Evolutionary conservation across 1,284 basidiomycete genomes (phyloP), one percentile per base, ranked within the genome.

Genomic region (Fomitopsis pinicola): DNA sequence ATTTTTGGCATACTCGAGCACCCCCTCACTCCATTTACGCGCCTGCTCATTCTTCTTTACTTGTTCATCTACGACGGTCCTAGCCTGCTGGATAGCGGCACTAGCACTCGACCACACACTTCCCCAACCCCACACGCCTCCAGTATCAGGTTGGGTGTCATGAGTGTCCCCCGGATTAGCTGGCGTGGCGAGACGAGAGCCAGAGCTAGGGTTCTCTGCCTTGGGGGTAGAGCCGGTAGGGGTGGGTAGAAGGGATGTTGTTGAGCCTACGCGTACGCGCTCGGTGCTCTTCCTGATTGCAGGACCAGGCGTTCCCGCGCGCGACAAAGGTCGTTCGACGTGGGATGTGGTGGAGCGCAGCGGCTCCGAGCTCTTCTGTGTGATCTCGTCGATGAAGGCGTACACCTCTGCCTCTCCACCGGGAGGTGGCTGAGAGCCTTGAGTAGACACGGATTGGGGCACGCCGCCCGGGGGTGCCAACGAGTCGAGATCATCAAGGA

Each of bases 311-410:
- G 88, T 91, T 19, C 86, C 84, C 46, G 87, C 82, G 55, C 90
- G 82, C 42, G 89, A 90, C 54, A 77, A 70, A 3, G 86, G 85
- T 9, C 85, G 77, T 44, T 88, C 86, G 58, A 84, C 75, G 62
- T 82, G 80, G 22, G 81, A 73, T 35, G 82, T 75, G 33, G 85
- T 76, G 1, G 81, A 69, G 45, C 87, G 85, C 9, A 86, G 85
- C 3, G 89, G 88, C 67, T 91, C 91, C 4, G 87, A 81, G 72
- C 86, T 89, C 76, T 94, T 95, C 81, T 93, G 92, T 0, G 93
- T 95, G 68, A 97, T 94, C 75, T 97, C 94, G 75, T 97, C 94
- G 59, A 97, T 85, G 78, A 96, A 97, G 28, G 94, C 95, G 48
- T 96, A 85, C 17, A 92, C 93, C 64, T 92, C 91, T 22, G 91